phyloP scores from a whole-genome alignment of 2,329 filamentous ascomycete genomes.

The Grosmannia serpens region DNA sequence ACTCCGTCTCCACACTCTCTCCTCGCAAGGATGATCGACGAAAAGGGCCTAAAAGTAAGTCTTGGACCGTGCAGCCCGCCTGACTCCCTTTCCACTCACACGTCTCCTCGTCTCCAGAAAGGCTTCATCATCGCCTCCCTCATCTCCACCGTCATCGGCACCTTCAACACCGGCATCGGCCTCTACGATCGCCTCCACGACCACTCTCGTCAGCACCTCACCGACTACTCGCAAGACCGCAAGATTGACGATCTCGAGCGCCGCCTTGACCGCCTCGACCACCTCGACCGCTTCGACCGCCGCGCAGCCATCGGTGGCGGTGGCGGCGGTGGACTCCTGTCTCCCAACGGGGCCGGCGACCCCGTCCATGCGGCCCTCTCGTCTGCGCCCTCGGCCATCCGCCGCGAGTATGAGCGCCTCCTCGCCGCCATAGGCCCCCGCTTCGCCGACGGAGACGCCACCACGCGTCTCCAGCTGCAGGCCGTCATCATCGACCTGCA shows the following conservation, averaged over 20 bases:
- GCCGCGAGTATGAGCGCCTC: slow-evolving; percentile 23
- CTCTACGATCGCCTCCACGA: slow-evolving; percentile 25
- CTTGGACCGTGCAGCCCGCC: background rate
- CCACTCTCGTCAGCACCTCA: slow-evolving; percentile 19
- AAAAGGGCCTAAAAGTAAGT: slow-evolving; percentile 22
- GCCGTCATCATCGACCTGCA: slow-evolving; percentile 25
- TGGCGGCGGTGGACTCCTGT: background rate
- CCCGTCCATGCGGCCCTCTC: slow-evolving; percentile 18
- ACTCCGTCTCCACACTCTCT: background rate
- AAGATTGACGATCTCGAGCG: slow-evolving; percentile 20
- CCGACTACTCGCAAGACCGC: slow-evolving; percentile 21
- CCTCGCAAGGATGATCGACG: slow-evolving; percentile 22
- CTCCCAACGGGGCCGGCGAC: slow-evolving; percentile 17
- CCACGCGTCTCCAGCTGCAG: slow-evolving; percentile 24
- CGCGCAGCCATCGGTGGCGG: slow-evolving; percentile 1
- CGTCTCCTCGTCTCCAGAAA: slow-evolving; percentile 16
- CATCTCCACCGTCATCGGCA: slow-evolving; percentile 25
- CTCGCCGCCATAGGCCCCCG: slow-evolving; percentile 19
- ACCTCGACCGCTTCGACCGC: slow-evolving; percentile 10
- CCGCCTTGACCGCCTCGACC: slow-evolving; percentile 11
- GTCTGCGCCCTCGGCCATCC: slow-evolving; percentile 20
- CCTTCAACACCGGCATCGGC: slow-evolving; percentile 24
- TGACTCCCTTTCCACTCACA: background rate
- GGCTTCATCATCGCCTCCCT: slow-evolving; percentile 28
- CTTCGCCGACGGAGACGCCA: slow-evolving; percentile 24